phyloP scores from a whole-genome alignment of 352 stramenopile genomes.

The Phytophthora idaei region DNA sequence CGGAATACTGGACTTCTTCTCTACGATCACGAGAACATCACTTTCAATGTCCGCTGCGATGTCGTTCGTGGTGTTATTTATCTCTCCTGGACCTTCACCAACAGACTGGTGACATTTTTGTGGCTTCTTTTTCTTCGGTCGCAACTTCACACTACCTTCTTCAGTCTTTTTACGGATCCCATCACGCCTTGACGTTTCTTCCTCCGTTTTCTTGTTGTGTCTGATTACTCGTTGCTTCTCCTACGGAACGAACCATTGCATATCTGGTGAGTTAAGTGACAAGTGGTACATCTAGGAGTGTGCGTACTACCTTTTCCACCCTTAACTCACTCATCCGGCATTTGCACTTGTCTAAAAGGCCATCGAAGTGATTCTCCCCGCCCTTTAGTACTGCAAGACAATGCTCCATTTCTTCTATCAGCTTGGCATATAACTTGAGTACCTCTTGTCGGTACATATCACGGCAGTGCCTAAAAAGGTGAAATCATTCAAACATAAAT shows the following conservation, averaged over 20 bases:
- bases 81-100: neutral
- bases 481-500: neutral
- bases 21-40: conserved; percentile 15
- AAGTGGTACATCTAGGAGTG: neutral
- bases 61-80: neutral
- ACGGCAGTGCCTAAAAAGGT: conserved; percentile 27
- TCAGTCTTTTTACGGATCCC: conserved; percentile 37
- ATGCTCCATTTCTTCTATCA: conserved; percentile 16
- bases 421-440: conserved; percentile 11
- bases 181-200: conserved; percentile 26
- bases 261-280: neutral
- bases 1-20: conserved; percentile 1
- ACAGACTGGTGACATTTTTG: neutral
- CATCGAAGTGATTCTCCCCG: conserved; percentile 3
- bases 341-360: conserved; percentile 3
- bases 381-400: conserved; percentile 12
- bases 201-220: conserved; percentile 27
- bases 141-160: conserved; percentile 26
- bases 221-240: conserved; percentile 34
- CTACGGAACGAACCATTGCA: conserved; percentile 12
- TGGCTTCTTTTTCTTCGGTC: conserved; percentile 13
- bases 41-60: conserved; percentile 4
- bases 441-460: conserved; percentile 32
- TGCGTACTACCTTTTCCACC: conserved; percentile 34
- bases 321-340: conserved; percentile 8